Percentiles rank a stretch among this genome's conserved stretches.
These are phyloP conservation scores for Alternaria gansuensis DNA, from an alignment of 2,329 filamentous ascomycete genomes.

Conservation along the genomic window DNA sequence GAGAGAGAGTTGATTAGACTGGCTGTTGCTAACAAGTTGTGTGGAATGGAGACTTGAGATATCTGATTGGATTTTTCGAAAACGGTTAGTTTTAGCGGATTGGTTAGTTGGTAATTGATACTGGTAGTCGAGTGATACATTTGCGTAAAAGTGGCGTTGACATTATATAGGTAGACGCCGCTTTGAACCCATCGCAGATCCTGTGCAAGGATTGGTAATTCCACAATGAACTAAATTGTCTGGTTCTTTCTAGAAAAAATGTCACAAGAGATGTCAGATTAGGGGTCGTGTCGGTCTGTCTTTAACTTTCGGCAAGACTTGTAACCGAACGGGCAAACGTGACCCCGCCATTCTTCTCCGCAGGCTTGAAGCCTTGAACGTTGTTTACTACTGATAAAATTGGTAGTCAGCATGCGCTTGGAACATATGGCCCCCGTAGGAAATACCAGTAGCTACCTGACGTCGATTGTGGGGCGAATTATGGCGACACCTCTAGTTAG, in stretches of 20 bases:
- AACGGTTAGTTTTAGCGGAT: neutral
- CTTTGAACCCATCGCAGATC: neutral
- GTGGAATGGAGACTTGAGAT: neutral
- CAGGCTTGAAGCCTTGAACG: neutral
- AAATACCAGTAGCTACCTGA: neutral
- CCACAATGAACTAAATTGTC: neutral
- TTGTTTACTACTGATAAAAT: neutral
- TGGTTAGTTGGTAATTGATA: neutral
- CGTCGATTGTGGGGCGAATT: neutral
- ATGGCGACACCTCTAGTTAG: neutral
- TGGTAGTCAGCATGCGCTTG: neutral
- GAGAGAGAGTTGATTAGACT: neutral
- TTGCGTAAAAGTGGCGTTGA: neutral
- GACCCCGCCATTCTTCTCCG: neutral
- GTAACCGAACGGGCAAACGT: slow-evolving; percentile 3
- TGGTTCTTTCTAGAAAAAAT: slow-evolving; percentile 1
- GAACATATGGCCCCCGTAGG: neutral
- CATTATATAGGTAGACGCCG: slow-evolving; percentile 2
- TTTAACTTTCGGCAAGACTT: slow-evolving; percentile 6
- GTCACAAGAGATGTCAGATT: slow-evolving; percentile 1
- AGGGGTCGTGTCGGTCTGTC: neutral
- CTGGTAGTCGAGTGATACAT: neutral
- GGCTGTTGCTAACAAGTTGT: neutral
- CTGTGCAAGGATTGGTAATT: slow-evolving; percentile 2
- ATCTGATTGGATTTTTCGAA: neutral